Percentiles rank a stretch among this genome's conserved stretches.
phyloP scores from a whole-genome alignment of 768 basidiomycete genomes.

The Phallus indusiatus region DNA sequence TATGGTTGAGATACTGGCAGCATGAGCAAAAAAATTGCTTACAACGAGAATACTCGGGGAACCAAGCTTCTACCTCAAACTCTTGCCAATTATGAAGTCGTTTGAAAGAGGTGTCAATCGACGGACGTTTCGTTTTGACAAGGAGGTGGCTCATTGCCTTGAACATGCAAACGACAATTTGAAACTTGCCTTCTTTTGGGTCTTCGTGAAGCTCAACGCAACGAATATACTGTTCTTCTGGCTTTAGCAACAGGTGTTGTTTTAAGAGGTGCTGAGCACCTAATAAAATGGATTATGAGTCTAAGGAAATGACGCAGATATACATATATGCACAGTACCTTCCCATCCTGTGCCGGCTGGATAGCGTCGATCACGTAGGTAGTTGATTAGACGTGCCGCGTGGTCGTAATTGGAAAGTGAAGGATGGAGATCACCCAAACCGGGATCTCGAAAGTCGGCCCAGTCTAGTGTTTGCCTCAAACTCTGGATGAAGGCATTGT shows the following conservation, averaged over 20 bases:
- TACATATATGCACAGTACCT: conserved; percentile 13
- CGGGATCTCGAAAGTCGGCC: conserved; percentile 7
- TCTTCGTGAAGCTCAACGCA: conserved; percentile 14
- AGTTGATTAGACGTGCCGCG: conserved; percentile 15
- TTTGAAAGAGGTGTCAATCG: conserved; percentile 14
- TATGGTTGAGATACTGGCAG: background rate
- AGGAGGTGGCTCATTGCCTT: conserved; percentile 13
- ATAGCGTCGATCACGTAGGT: conserved; percentile 11
- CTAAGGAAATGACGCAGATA: background rate
- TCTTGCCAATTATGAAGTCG: conserved; percentile 11
- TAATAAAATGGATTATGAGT: too few relatives aligned
- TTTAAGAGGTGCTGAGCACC: conserved; percentile 3
- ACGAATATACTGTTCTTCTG: conserved; percentile 14
- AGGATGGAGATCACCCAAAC: conserved; percentile 13
- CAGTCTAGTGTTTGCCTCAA: conserved; percentile 15
- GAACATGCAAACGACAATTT: conserved; percentile 19
- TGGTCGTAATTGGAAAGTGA: conserved; percentile 18
- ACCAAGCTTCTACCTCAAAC: conserved; percentile 14
- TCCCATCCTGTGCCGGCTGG: conserved; percentile 19
- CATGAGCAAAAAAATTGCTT: too few relatives aligned
- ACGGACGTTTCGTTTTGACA: conserved; percentile 7
- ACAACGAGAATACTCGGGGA: conserved; percentile 6
- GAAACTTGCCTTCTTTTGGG: conserved; percentile 5
- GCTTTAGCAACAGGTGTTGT: conserved; percentile 2
- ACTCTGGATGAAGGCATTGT: conserved; percentile 16